Base-by-base conservation (phyloP, 2,329 filamentous ascomycete genomes). In the Aspergillus pseudoterreus region DNA sequence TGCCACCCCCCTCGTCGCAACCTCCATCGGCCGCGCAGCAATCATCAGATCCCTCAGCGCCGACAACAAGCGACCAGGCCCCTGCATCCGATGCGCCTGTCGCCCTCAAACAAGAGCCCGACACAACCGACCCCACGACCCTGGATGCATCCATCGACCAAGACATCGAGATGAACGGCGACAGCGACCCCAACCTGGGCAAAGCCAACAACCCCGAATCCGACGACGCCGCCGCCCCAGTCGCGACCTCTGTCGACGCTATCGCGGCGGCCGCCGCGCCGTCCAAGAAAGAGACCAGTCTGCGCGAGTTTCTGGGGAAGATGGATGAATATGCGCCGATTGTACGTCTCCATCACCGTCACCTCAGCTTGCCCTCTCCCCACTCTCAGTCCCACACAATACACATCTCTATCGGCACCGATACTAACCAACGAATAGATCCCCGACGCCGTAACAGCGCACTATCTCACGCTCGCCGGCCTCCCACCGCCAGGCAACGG, bases 311-410 rank as follows among this genome's bases (percentile, higher is more conserved):
- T 67, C 73, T 99, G 15, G 82, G 82, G 58, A 96, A 96, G 79
- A 97, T 99, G 87, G 94, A 99, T 68, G 94, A 99, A 65, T 97
- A 94, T 73, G 91, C 94, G 54, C 94, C 94, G 10, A 96, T 99
- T 65, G 92, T 96, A 81, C 76, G 43, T 49, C 45, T 6, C 22
- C 43, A 9, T 48, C 42, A 35, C 39, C 36, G n/a, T 52, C 11
- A 27, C 49, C 46, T 43, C 27, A 47, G 56, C 43, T 50, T 45
- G 35, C 46, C 21, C 15, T 42, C 11, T 30, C 35, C 42, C 36
- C 15, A 12, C 4, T 8, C 19, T 35, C 22, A 8, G 3, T 39
- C 14, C 11, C 2, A 17, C 15, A 14, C 14, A 33, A 27, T 17
- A 10, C 17, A 21, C 6, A 17, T 27, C 35, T 6, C 10, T 17